Conservation (phyloP, 257 asterid genomes). For the Petrea volubilis region DNA sequence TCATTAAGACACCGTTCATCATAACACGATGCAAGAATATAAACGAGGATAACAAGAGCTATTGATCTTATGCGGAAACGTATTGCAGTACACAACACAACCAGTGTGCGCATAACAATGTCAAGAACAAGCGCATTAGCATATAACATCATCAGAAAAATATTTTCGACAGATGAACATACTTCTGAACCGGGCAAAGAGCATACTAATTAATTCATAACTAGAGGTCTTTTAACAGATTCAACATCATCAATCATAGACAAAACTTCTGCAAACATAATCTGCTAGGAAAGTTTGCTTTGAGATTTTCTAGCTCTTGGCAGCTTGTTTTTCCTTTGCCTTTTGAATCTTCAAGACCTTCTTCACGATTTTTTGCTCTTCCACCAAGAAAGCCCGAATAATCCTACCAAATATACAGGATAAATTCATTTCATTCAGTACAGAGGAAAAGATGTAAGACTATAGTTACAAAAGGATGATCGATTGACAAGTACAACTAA, state of each 20-base stretch:
- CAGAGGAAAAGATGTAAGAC: neutral
- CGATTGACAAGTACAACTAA: slow-evolving; percentile 9
- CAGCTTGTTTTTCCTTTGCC: slow-evolving; percentile 53
- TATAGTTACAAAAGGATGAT: neutral
- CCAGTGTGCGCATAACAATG: neutral
- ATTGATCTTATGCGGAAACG: neutral
- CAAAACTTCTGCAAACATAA: slow-evolving; percentile 24
- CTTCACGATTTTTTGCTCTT: slow-evolving; percentile 73
- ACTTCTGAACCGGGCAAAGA: slow-evolving; percentile 9
- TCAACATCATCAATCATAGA: slow-evolving; percentile 40
- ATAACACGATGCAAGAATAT: no score
- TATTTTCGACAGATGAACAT: neutral
- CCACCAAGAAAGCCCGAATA: slow-evolving; percentile 73
- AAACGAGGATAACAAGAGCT: no score
- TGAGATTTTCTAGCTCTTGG: slow-evolving; percentile 42
- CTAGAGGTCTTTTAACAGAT: neutral
- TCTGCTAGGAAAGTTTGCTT: neutral
- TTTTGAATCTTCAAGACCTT: slow-evolving; percentile 76
- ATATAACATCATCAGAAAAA: neutral
- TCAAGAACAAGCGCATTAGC: neutral
- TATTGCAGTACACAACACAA: neutral
- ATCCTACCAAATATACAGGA: slow-evolving; percentile 36
- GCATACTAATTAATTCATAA: slow-evolving; percentile 6
- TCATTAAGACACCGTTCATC: no score
- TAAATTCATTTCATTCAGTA: neutral